A percentile compares a stretch with the other conserved stretches of the same genome.
Conservation (phyloP, 2,329 filamentous ascomycete species). For the Sporothrix inflata region DNA sequence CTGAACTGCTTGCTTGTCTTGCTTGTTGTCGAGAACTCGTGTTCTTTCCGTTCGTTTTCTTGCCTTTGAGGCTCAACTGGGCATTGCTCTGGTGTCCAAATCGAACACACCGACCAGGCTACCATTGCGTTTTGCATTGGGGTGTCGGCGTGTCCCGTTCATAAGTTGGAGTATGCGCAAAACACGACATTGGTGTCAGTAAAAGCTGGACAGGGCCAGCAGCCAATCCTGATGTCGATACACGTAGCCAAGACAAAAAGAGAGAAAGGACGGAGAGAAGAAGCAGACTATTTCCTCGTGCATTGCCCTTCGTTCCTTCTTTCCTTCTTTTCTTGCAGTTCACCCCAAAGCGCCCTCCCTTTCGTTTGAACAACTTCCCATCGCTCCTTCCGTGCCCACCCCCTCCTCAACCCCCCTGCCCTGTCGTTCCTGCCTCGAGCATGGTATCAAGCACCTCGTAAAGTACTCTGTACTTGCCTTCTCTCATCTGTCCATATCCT, state of each 20-base stretch:
- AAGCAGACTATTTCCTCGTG: slow-evolving; percentile 1
- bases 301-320: not conserved
- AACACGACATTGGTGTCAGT: slow-evolving; percentile 1
- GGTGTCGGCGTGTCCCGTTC: not conserved
- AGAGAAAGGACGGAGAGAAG: not conserved
- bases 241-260: not conserved
- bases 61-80: not conserved
- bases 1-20: not conserved
- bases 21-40: not conserved
- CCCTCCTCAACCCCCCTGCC: not conserved
- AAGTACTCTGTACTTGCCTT: not conserved
- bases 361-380: not conserved
- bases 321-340: not conserved
- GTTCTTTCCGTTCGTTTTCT: not conserved
- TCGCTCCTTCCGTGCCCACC: not conserved
- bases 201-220: not conserved
- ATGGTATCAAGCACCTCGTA: slow-evolving; percentile 1
- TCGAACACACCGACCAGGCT: slow-evolving; percentile 11
- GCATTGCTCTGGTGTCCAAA: not conserved
- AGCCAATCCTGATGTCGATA: not conserved
- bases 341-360: not conserved
- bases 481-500: not conserved
- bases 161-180: not conserved
- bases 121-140: not conserved
- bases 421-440: slow-evolving; percentile 15